Evolutionary conservation across 345 rosid genomes (phyloP), one percentile per base, ranked within the genome.

Genomic region (Laguncularia racemosa): DNA sequence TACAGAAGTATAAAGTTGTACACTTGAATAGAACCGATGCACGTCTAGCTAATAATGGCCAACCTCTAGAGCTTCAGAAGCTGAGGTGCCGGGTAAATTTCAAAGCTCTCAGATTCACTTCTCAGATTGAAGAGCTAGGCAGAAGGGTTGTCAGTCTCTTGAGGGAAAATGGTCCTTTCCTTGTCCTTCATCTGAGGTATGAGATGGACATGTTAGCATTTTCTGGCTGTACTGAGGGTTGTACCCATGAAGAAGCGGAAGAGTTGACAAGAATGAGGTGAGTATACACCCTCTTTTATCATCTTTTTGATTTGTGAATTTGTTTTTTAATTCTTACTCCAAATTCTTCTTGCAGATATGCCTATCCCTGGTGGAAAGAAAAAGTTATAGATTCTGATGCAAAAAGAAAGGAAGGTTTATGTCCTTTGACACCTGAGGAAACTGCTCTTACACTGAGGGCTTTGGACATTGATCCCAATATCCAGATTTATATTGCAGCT

Each of bases 161-260:
- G 48, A 71, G 81, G 55, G 56, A 63, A 56, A 81, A 61, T 17
- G 86, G 83, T 48, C 81, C 75, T 20, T 81, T 81, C 71, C 33
- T 81, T 23, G 82, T 78, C 14, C 82, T 77, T 43, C 82, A 81
- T 73, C 78, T 81, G 16, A 54, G 86, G 59, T 81, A 81, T 49
- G 86, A 81, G 71, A 81, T 74, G 82, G 85, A 81, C 63, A 81
- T 81, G 85, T 55, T 81, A 3, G 78, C 85, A 12, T 81, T 77
- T 64, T 74, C 85, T 7, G 85, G 82, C 44, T 81, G 85, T 38
- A 77, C 61, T 1, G 70, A 77, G 54, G 82, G 82, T 38, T 78
- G 78, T 64, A 75, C 65, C 44, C 52, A 59, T n/a, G 60, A 67
- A 4, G 81, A 81, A 50, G 60, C 70, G 0, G 70, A 75, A 0